These are phyloP conservation scores for Chenopodium suecicum DNA, from an alignment of 148 eudicot genomes.

Conservation along the genomic window DNA sequence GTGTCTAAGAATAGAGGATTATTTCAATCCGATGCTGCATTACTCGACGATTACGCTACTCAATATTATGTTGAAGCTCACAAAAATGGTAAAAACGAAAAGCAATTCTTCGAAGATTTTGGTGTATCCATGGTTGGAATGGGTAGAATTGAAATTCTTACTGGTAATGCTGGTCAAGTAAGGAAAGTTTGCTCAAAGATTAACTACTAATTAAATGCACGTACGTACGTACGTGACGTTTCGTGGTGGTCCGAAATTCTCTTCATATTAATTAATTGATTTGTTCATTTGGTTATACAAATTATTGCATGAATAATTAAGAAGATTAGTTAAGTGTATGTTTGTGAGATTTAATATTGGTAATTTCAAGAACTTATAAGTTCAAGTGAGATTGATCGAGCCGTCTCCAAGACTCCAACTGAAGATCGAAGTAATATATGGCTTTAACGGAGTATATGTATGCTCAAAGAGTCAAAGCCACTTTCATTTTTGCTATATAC, in stretches of 20 bases:
- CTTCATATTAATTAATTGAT: not conserved
- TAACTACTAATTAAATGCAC: conserved; percentile 11
- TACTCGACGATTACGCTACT: conserved; percentile 33
- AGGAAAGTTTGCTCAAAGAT: conserved; percentile 32
- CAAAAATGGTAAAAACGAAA: conserved; percentile 1
- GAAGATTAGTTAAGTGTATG: too few relatives aligned
- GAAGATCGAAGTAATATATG: too few relatives aligned
- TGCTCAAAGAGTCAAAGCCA: too few relatives aligned
- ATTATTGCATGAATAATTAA: too few relatives aligned
- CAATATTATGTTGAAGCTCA: conserved; percentile 28
- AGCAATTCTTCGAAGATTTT: conserved; percentile 37
- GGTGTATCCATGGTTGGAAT: conserved; percentile 33
- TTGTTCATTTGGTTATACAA: too few relatives aligned
- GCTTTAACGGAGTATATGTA: too few relatives aligned
- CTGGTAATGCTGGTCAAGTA: conserved; percentile 34
- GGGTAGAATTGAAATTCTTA: conserved; percentile 38
- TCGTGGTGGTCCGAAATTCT: not conserved
- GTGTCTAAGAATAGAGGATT: conserved; percentile 37
- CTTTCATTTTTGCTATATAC: too few relatives aligned
- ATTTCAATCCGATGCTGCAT: conserved; percentile 57
- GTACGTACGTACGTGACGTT: too few relatives aligned
- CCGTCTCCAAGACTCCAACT: too few relatives aligned
- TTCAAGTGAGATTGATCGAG: too few relatives aligned
- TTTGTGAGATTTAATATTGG: too few relatives aligned
- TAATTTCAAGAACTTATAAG: too few relatives aligned